A percentile compares a stretch with the other conserved stretches of the same genome.
Conservation (phyloP, 768 basidiomycete species). For the Suillus paluster region DNA sequence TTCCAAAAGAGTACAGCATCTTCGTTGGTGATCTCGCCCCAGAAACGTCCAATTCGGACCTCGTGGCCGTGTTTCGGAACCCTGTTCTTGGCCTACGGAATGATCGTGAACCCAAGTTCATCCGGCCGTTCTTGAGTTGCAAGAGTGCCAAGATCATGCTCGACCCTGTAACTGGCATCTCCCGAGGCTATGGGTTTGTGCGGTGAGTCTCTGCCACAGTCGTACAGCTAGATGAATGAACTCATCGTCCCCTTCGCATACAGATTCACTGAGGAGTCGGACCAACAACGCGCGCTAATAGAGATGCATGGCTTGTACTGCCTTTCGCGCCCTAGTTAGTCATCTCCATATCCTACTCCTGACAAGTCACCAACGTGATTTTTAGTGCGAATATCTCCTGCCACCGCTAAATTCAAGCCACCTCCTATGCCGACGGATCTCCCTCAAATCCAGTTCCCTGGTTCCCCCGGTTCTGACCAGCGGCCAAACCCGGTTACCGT, state of each 20-base stretch:
- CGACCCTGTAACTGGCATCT: slow-evolving; percentile 87
- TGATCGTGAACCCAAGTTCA: slow-evolving; percentile 87
- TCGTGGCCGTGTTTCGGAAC: slow-evolving; percentile 92
- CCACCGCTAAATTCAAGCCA: slow-evolving; percentile 85
- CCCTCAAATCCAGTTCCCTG: slow-evolving; percentile 51
- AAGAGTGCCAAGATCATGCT: slow-evolving; percentile 97
- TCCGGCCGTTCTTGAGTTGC: slow-evolving; percentile 87
- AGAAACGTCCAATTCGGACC: slow-evolving; percentile 92
- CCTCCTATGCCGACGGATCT: slow-evolving; percentile 50
- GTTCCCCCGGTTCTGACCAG: slow-evolving; percentile 29
- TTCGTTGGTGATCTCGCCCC: slow-evolving; percentile 95
- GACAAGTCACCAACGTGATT: slow-evolving; percentile 34
- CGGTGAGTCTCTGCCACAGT: slow-evolving; percentile 50
- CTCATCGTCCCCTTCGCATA: not conserved
- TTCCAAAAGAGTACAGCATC: slow-evolving; percentile 88
- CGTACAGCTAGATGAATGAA: not conserved
- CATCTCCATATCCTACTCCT: slow-evolving; percentile 3
- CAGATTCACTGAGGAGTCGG: slow-evolving; percentile 86
- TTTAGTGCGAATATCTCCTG: slow-evolving; percentile 88
- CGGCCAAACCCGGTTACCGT: slow-evolving; percentile 48
- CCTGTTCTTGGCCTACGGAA: slow-evolving; percentile 84
- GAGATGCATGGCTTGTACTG: slow-evolving; percentile 94
- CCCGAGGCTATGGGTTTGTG: slow-evolving; percentile 92
- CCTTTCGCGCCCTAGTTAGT: slow-evolving; percentile 84
- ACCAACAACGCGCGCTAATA: slow-evolving; percentile 87